Base-by-base conservation (phyloP, 768 basidiomycete species). In the Gloeostereum incarnatum region DNA sequence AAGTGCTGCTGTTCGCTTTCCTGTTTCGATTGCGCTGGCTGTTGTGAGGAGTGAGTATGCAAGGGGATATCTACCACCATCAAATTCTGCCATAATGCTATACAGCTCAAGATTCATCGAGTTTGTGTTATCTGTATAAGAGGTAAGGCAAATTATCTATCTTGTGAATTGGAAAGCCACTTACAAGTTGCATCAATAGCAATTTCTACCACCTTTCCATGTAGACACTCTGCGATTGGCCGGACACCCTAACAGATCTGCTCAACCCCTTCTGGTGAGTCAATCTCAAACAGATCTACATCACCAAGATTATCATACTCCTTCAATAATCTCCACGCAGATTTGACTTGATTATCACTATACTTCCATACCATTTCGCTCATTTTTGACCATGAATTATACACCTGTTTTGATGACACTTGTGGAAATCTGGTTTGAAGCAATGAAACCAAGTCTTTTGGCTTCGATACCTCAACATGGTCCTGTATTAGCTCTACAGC, bases 391-490 rank as follows among this genome's bases (percentile, higher is more conserved):
- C 58, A 60, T 13, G 55, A 51, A 20, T 31, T 17, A 34, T 57
- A 45, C 6, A 60, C 41, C 31, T 60, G 57, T 10, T 27, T 43
- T 4, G 40, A 25, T 10, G 51, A 51, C 8, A 51, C 41, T 9
- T 43, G 40, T 7, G 57, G 56, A 29, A 58, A 61, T 27, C 55
- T 47, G 7, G 52, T 54, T 13, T 56, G 55, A 18, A 57, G 64
- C 41, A 49, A 55, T 5, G 52, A 56, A 31, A 61, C 54, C 50
- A 60, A 38, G 11, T 49, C 31, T 3, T 27, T 44, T 11, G 55
- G 57, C n/a, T 50, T 55, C 2, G 34, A 38, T 47, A 50, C 49
- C 30, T 54, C 48, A 2, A 50, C 37, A 23, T 51, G 44, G 6
- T 55, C 44, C 0, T 39, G 38, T 27, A 58, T 55, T 7, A 56